Conservation (phyloP, 306 rosid genomes). For the Casuarina equisetifolia region DNA sequence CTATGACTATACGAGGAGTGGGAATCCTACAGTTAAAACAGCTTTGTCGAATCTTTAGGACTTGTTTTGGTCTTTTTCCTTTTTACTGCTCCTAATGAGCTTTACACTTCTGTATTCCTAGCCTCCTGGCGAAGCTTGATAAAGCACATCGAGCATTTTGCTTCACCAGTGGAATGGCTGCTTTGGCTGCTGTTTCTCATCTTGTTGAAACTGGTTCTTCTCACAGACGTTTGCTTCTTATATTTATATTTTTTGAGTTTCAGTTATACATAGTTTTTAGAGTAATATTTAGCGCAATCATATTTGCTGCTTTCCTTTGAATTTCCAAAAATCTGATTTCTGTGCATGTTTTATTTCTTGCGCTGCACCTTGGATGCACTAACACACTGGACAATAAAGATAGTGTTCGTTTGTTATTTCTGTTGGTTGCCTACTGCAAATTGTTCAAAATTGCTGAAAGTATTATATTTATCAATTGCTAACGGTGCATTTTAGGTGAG, state of each 20-base stretch:
- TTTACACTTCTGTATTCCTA: conserved; percentile 34
- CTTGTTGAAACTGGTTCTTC: conserved; percentile 72
- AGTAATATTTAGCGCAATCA: not conserved
- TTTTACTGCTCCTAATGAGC: conserved; percentile 22
- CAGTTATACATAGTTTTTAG: not conserved
- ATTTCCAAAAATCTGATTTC: not conserved
- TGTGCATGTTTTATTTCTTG: not conserved
- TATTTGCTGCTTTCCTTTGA: not conserved
- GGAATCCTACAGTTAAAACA: conserved; percentile 63
- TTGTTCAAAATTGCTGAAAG: conserved; percentile 9
- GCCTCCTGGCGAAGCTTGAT: conserved; percentile 81
- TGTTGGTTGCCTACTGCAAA: conserved; percentile 13
- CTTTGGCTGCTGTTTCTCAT: conserved; percentile 75
- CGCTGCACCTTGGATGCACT: not conserved
- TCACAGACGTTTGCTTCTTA: conserved; percentile 16
- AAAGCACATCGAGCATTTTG: conserved; percentile 91
- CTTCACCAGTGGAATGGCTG: conserved; percentile 99
- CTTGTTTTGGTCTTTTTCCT: conserved; percentile 22
- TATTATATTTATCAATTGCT: conserved; percentile 20
- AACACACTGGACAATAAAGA: not conserved
- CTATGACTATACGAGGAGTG: conserved; percentile 90
- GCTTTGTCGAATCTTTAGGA: conserved; percentile 5
- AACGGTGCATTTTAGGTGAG: conserved; percentile 52
- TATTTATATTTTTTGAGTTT: conserved; percentile 5
- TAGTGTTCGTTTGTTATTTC: not conserved